These are phyloP conservation scores for Plasmodium sp. DNA, from an alignment of 169 alveolate genomes.

Conservation along the genomic window DNA sequence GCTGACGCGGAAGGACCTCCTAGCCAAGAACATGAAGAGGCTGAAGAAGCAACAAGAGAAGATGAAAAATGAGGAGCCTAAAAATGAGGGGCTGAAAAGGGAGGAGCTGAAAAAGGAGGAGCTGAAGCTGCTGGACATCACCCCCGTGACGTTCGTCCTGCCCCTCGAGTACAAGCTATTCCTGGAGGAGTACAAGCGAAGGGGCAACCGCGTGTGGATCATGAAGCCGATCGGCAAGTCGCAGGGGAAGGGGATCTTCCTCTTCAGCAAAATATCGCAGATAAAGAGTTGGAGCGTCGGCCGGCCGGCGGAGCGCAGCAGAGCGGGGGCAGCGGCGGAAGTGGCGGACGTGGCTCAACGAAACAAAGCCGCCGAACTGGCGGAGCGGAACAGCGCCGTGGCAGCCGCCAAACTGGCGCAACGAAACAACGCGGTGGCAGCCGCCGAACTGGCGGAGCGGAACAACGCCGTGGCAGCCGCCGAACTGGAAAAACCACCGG, in stretches of 20 bases:
- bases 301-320: constrained; percentile 61
- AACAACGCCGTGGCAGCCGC: neutral
- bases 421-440: neutral
- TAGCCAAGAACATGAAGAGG: constrained; percentile 90
- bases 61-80: constrained; percentile 82
- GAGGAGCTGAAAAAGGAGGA: constrained; percentile 81
- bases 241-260: constrained; percentile 96
- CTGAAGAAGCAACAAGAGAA: constrained; percentile 89
- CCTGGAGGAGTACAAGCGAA: constrained; percentile 94
- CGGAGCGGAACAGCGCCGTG: neutral
- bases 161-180: constrained; percentile 95
- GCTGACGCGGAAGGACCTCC: constrained; percentile 93
- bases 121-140: constrained; percentile 57
- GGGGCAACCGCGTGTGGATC: constrained; percentile 92
- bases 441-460: constrained; percentile 75
- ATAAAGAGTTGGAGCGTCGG: constrained; percentile 89
- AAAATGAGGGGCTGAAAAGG: constrained; percentile 87
- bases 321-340: neutral
- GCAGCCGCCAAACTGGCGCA: neutral
- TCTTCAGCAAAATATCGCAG: constrained; percentile 92
- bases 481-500: neutral
- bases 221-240: constrained; percentile 97
- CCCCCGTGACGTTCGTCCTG: constrained; percentile 92
- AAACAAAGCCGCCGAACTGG: constrained; percentile 75
- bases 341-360: neutral